Evolutionary conservation across 306 rosid genomes (phyloP).

Genomic region (Adenanthera pavonina): DNA sequence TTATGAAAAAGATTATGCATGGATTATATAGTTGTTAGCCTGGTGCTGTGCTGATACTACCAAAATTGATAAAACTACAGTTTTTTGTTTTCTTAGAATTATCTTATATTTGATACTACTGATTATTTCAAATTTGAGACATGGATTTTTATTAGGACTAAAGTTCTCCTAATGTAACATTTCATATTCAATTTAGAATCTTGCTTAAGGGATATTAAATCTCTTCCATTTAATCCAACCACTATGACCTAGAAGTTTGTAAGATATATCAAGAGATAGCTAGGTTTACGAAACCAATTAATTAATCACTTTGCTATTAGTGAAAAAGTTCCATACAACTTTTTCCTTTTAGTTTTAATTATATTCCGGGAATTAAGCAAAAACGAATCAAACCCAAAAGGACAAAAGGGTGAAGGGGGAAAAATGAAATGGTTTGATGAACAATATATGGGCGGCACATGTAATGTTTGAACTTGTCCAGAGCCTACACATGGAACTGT

Average conservation of each 20-base stretch:
- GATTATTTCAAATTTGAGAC: too few relatives aligned
- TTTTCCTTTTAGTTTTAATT: not conserved
- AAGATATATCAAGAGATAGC: too few relatives aligned
- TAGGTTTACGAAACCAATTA: too few relatives aligned
- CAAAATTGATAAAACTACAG: not conserved
- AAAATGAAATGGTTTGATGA: constrained; percentile 7
- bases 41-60: not conserved
- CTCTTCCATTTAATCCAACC: not conserved
- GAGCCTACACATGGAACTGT: constrained; percentile 27
- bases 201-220: not conserved
- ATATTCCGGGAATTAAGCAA: constrained; percentile 21
- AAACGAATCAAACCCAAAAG: not conserved
- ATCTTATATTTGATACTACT: too few relatives aligned
- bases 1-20: not conserved
- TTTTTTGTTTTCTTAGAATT: not conserved
- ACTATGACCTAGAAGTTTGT: not conserved
- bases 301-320: too few relatives aligned
- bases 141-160: too few relatives aligned
- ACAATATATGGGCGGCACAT: constrained; percentile 43
- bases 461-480: constrained; percentile 42
- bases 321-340: not conserved
- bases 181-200: not conserved
- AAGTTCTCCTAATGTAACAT: too few relatives aligned
- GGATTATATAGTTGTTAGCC: not conserved
- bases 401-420: not conserved